These are phyloP conservation scores for Farysia itapuensis DNA, from an alignment of 1,284 basidiomycete species.

Conservation along the genomic window DNA sequence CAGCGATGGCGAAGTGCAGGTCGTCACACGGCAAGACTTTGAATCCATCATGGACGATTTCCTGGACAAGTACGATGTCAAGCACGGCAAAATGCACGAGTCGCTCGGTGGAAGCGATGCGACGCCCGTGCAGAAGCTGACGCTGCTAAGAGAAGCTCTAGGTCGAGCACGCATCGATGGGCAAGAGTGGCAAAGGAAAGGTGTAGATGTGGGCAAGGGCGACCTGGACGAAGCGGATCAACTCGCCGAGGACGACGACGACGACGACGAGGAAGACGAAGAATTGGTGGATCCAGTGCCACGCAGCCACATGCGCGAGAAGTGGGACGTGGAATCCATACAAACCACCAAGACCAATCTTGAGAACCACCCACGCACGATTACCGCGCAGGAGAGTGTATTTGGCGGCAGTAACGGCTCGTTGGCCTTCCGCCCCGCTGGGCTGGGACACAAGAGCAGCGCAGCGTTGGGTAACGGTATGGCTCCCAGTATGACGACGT, in stretches of 20 bases:
- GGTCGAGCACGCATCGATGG: conserved; percentile 45
- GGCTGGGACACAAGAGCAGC: conserved; percentile 5
- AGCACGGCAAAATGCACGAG: conserved; percentile 77
- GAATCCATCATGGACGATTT: conserved; percentile 91
- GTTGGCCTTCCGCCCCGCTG: conserved; percentile 16
- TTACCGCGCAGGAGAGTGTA: conserved; percentile 44
- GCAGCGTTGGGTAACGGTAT: conserved; percentile 18
- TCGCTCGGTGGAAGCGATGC: conserved; percentile 44
- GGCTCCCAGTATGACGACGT: conserved; percentile 28
- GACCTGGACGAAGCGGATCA: too few species aligned
- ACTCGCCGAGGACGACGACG: conserved; percentile 62
- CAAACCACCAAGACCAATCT: conserved; percentile 56
- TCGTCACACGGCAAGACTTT: conserved; percentile 79
- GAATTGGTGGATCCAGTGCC: conserved; percentile 37
- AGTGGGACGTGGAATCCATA: conserved; percentile 59
- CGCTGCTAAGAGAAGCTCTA: conserved; percentile 45
- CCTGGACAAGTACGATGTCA: conserved; percentile 87
- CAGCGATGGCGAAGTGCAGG: conserved; percentile 63
- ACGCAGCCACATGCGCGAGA: conserved; percentile 38
- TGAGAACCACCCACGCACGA: conserved; percentile 56
- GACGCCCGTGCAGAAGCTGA: conserved; percentile 71
- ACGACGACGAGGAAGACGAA: conserved; percentile 74
- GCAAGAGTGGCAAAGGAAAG: conserved; percentile 26
- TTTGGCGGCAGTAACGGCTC: conserved; percentile 31
- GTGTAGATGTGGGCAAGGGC: conserved; percentile 61